Percentiles rank a stretch among this genome's conserved stretches.
Conservation (phyloP, 2,329 filamentous ascomycete species). For the Dissoconium aciculare region DNA sequence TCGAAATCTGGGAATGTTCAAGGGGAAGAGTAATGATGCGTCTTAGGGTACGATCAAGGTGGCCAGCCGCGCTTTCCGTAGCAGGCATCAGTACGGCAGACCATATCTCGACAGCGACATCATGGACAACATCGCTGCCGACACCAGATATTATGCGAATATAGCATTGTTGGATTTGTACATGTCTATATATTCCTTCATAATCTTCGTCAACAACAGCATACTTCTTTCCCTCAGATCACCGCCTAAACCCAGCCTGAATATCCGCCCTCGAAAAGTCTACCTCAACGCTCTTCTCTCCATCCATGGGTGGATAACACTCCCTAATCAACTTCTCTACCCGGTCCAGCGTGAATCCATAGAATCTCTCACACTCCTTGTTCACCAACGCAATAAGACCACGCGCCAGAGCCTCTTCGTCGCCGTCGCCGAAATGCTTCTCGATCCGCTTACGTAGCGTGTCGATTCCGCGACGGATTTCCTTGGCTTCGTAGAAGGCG, state of each 20-base stretch:
- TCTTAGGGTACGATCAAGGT: no score
- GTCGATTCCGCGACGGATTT: slow-evolving; percentile 69
- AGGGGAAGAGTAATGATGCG: no score
- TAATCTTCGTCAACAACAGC: no score
- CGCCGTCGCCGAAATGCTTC: slow-evolving; percentile 89
- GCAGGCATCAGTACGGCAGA: no score
- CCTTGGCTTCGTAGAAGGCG: slow-evolving; percentile 63
- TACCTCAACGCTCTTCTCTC: slow-evolving; percentile 31
- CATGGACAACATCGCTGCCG: no score
- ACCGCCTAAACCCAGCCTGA: slow-evolving; percentile 21
- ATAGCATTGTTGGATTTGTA: no score
- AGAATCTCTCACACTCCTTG: slow-evolving; percentile 44
- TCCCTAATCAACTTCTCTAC: slow-evolving; percentile 27
- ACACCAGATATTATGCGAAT: no score
- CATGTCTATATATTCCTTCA: no score
- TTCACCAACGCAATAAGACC: slow-evolving; percentile 45
- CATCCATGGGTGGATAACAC: slow-evolving; percentile 27
- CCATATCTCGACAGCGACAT: no score
- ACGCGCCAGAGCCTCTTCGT: slow-evolving; percentile 52
- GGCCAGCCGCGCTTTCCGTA: no score
- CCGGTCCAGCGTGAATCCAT: slow-evolving; percentile 40
- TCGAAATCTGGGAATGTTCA: no score
- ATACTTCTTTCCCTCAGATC: slow-evolving; percentile 2
- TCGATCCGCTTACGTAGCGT: slow-evolving; percentile 78
- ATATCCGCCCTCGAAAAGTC: slow-evolving; percentile 24